Conservation (phyloP, 148 eudicot genomes). For the Hydrangea macrophylla region DNA sequence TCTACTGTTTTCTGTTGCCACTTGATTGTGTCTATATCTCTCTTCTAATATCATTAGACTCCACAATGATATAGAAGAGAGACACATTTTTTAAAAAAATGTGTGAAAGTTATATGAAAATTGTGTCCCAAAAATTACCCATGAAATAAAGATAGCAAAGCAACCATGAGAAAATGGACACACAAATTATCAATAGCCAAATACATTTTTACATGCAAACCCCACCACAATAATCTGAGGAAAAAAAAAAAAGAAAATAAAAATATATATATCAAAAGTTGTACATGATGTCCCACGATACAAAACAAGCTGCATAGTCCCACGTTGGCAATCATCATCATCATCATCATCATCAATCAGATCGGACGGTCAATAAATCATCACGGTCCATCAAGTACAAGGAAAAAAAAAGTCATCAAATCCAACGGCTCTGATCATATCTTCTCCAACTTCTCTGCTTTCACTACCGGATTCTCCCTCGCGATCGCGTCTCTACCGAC, state of each 20-base stretch:
- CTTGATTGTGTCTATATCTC: no score
- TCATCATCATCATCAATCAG: not conserved
- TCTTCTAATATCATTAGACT: no score
- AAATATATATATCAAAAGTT: not conserved
- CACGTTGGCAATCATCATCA: not conserved
- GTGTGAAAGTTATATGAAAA: no score
- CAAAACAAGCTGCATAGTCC: not conserved
- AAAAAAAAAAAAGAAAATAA: not conserved
- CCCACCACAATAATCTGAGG: not conserved
- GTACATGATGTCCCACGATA: not conserved
- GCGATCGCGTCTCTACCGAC: conserved; percentile 58
- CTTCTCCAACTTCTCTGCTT: conserved; percentile 50
- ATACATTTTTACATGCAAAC: not conserved
- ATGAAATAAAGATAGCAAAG: no score
- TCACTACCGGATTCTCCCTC: conserved; percentile 59
- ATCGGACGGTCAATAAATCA: not conserved
- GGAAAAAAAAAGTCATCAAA: not conserved
- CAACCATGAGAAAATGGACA: no score
- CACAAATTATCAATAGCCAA: no score
- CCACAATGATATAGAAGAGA: no score
- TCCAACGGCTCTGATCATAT: conserved; percentile 21
- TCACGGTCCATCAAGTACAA: not conserved
- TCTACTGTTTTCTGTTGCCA: no score
- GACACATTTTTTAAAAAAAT: no score
- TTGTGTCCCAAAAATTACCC: no score